A percentile compares a stretch with the other conserved stretches of the same genome.
phyloP scores from a whole-genome alignment of 441 rosid genomes.

The Kokia cookei region DNA sequence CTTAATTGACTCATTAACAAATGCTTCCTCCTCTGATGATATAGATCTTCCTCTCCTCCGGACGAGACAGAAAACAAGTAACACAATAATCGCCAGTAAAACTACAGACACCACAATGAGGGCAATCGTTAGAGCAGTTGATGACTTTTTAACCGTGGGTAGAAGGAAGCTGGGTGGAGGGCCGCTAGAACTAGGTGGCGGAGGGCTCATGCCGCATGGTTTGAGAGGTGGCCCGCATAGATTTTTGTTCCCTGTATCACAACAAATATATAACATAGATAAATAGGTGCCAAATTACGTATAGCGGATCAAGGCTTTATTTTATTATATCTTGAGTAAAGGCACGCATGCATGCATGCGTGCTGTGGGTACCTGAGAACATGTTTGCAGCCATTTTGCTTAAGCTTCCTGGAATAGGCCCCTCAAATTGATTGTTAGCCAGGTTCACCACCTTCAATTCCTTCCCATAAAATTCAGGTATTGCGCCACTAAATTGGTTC shows the following conservation, averaged over 20 bases:
- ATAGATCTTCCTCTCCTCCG: slow-evolving; percentile 12
- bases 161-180: neutral
- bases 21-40: neutral
- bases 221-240: slow-evolving; percentile 64
- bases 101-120: slow-evolving; percentile 19
- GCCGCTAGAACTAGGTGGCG: neutral
- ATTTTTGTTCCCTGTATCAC: slow-evolving; percentile 48
- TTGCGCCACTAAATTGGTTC: slow-evolving; percentile 50
- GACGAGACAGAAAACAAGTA: slow-evolving; percentile 9
- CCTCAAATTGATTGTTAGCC: slow-evolving; percentile 69
- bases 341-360: neutral
- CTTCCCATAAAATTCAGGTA: slow-evolving; percentile 52
- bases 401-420: slow-evolving; percentile 69
- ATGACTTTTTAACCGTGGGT: slow-evolving; percentile 3
- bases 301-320: too few relatives aligned
- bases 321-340: too few relatives aligned
- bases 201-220: slow-evolving; percentile 21
- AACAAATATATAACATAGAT: neutral
- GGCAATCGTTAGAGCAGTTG: slow-evolving; percentile 6
- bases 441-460: slow-evolving; percentile 38
- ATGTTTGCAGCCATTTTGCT: slow-evolving; percentile 37
- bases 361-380: slow-evolving; percentile 48
- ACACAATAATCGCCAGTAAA: slow-evolving; percentile 14
- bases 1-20: slow-evolving; percentile 13
- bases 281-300: too few relatives aligned